Conservation (phyloP, 2,329 filamentous ascomycete species). For the Penicillium sp. region DNA sequence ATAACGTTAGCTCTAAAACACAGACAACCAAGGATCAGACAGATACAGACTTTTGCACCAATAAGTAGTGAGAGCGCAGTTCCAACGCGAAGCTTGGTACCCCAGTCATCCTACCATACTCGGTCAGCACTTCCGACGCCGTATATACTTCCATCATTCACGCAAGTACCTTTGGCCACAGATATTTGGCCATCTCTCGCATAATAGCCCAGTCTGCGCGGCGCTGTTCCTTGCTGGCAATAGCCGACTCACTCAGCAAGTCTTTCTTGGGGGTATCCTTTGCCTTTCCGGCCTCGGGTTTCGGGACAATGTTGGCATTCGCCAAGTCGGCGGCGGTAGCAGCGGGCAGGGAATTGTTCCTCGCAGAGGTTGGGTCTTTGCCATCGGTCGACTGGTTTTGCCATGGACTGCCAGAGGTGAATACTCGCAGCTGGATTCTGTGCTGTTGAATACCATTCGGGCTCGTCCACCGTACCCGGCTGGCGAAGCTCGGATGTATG, state of each 20-base stretch:
- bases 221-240: constrained; percentile 80
- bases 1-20: constrained; percentile 70
- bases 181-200: constrained; percentile 92
- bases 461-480: constrained; percentile 28
- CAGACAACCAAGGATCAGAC: neutral
- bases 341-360: constrained; percentile 15
- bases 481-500: constrained; percentile 27
- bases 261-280: constrained; percentile 53
- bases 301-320: constrained; percentile 22
- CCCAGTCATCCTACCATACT: constrained; percentile 63
- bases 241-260: constrained; percentile 65
- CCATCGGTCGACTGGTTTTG: constrained; percentile 26
- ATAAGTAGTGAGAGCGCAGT: constrained; percentile 81
- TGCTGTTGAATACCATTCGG: constrained; percentile 17
- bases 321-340: constrained; percentile 22
- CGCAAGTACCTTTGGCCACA: constrained; percentile 77
- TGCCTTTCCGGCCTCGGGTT: constrained; percentile 27
- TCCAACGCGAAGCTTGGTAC: constrained; percentile 81
- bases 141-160: neutral
- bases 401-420: constrained; percentile 30
- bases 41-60: neutral
- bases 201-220: constrained; percentile 99
- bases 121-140: constrained; percentile 21
- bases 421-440: constrained; percentile 29
- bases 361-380: constrained; percentile 17